Base-by-base conservation (phyloP, 2,329 filamentous ascomycete species). In the Amauroascus verrucosus region DNA sequence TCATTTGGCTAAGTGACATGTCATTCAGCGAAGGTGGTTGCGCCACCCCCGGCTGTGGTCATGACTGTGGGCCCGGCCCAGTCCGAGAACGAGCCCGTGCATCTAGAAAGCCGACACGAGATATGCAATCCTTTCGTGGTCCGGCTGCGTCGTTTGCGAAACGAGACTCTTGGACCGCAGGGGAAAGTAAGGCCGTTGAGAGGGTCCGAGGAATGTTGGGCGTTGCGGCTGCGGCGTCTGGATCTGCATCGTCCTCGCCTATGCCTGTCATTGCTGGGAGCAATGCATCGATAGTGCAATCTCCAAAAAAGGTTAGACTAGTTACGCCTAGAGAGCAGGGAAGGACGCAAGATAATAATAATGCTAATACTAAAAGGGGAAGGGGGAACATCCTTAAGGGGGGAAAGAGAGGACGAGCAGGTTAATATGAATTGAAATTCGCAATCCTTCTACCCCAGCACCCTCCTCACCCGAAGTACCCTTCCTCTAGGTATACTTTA, bases 41-140 rank as follows among this genome's bases (percentile, higher is more conserved):
- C 66, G 75, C 79, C 2, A 80, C 75, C 6, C 72, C 75, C 46
- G 80, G 78, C 16, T 84, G 81, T 63, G 67, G 76, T 51, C 81
- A 81, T 60, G 78, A 81, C 60, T 83, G 80, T 58, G 75, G 75
- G 1, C 71, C 73, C 1, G 77, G 78, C 11, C 69, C 69, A 3
- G 67, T 71, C 48, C 67, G 73, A 40, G 67, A 74, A 44, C 57
- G 66, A 32, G 68, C 72, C 53, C 67, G 71, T 30, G 64, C 70
- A 56, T 63, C 63, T 33, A 65, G 67, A 56, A 63, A 65, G 44
- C 32, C 11, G 13, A 59, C 47, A 49, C 58, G 54, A 52, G 62
- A 63, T 35, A 65, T 64, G 52, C 63, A 63, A 13, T 60, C 63
- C 6, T 64, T 65, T 40, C 65, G 65, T 46, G 67, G 67, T 48